Evolutionary conservation across 176 grass and related monocot species (phyloP), one percentile per base, ranked within the genome.

Genomic region (Stipa capillata): DNA sequence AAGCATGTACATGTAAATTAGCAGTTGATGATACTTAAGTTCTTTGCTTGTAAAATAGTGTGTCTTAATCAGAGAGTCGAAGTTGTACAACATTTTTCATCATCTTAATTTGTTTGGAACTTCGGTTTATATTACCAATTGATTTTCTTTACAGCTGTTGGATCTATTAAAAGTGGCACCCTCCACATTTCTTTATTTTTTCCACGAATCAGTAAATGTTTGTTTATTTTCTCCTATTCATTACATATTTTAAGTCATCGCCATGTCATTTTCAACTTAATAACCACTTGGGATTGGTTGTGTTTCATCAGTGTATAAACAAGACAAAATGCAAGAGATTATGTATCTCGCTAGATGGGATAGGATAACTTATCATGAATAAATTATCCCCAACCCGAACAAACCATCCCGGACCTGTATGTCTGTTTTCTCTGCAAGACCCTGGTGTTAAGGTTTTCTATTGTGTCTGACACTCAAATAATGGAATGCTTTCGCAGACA

Each of bases 401-500:
- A n/a, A 83, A 36, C 39, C 56, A 72, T 16, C 23, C 24, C n/a
- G n/a, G n/a, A 14, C 48, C 48, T 76, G 14, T 32, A 15, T 58
- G 36, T 80, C 52, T 81, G 62, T 37, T 78, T 74, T 55, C 16
- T 52, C 15, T 5, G 21, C 32, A 21, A 51, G 66, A 83, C 72
- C 29, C 20, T 49, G 68, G 8, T 53, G n/a, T 39, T 64, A 4
- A 72, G 44, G 17, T 25, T 78, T 88, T 31, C 21, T 69, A 17
- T 75, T 74, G 10, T 44, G 39, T 53, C 25, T 69, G 45, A 13
- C 35, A 57, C 35, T 84, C 6, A 64, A 67, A 80, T 50, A 60
- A 79, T 48, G 14, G 42, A 44, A 71, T 83, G 47, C n/a, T 65
- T 72, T 65, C 39, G 25, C 83, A 89, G 90, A 89, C 90, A 72